Conservation (phyloP, 1,139 yeast species). For the Kodamaea derodonti region DNA sequence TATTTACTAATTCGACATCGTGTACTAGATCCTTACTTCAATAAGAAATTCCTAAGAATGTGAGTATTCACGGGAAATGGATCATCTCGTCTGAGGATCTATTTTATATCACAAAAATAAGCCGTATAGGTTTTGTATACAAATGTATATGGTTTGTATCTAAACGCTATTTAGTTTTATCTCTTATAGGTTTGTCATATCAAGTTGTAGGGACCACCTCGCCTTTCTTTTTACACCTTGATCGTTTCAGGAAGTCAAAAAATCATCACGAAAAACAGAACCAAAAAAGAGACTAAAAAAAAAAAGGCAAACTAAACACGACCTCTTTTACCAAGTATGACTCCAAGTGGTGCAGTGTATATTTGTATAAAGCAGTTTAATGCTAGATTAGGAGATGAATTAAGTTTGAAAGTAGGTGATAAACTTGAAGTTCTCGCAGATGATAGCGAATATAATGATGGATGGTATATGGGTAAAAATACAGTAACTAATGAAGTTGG, state of each 20-base stretch:
- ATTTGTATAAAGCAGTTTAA: conserved; percentile 79
- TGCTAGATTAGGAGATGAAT: conserved; percentile 87
- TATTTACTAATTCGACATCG: not conserved
- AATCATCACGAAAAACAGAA: no score
- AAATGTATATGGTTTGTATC: not conserved
- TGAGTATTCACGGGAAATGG: no score
- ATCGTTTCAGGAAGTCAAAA: no score
- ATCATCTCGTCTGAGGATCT: not conserved
- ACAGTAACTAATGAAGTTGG: conserved; percentile 71
- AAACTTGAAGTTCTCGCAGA: conserved; percentile 85
- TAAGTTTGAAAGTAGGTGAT: conserved; percentile 77
- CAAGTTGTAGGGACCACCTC: not conserved
- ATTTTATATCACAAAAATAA: not conserved
- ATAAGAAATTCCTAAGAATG: no score
- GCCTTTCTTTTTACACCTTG: not conserved
- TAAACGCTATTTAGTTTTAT: not conserved
- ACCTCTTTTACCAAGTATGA: conserved; percentile 1
- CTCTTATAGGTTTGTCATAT: not conserved
- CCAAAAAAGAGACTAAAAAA: not conserved
- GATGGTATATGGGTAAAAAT: conserved; percentile 94
- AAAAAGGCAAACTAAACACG: conserved; percentile 1
- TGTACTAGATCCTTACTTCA: no score
- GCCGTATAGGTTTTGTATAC: not conserved
- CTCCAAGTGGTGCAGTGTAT: conserved; percentile 23
- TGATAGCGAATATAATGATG: conserved; percentile 91